Evolutionary conservation across 208 protist genomes (phyloP), one percentile per base, ranked within the genome.

Genomic region (Leishmania turanica): DNA sequence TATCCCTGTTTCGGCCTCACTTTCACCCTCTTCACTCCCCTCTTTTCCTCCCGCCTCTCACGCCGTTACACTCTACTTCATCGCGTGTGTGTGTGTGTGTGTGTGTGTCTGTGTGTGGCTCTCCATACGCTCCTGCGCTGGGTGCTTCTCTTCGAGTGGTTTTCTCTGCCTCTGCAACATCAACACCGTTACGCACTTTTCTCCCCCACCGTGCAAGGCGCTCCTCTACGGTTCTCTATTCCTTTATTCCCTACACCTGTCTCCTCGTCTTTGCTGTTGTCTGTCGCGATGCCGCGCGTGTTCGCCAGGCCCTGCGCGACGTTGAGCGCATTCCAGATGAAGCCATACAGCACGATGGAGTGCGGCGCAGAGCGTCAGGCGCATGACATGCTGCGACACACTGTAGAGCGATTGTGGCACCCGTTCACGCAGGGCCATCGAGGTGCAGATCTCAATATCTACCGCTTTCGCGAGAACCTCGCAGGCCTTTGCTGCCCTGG

Each of bases 371-470:
- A 86, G 51, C 87, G 82, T 13, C 77, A 85, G 24, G 81, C 79
- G 21, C 84, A 83, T 24, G 87, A 91, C 21, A 77, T 77, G 45
- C 82, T 94, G 68, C 83, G 85, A 5, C 83, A 89, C 37, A 79
- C 85, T 31, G 84, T 94, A 51, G 86, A 90, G 79, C 87, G 90
- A 0, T 86, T 96, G 66, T 96, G 93, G 91, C 80, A 83, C 54
- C 93, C 93, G 2, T 91, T 97, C 75, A 88, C 51, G 40, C 42
- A 74, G 58, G 78, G 54, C 3, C 42, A 75, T 17, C 84, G 74
- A 51, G 85, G 90, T 11, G 80, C 85, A 3, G 85, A 93, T 83
- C 64, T 96, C 31, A 68, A 77, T 9, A 66, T 54, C 9, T 96
- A 93, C 82, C 82, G 82, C 40, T 94, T 96, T 75, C 62, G 49